Conservation (phyloP, 2,329 filamentous ascomycete species). For the Diaporthe vaccinii region DNA sequence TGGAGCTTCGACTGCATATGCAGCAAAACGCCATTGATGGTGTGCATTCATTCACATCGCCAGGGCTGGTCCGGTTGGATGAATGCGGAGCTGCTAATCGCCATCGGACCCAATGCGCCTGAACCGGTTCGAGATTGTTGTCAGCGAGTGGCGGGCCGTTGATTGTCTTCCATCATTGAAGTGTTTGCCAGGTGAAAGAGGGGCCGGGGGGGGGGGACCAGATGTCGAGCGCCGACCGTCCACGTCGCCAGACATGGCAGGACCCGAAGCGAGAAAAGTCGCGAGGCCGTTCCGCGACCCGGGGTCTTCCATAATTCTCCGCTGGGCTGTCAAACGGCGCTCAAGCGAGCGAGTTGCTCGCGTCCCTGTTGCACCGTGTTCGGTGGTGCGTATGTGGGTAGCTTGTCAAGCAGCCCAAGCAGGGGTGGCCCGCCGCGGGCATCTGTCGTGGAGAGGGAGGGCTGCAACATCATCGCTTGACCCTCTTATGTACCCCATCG, state of each 20-base stretch:
- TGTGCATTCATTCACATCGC: constrained; percentile 19
- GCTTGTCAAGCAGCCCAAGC: neutral
- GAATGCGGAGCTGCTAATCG: neutral
- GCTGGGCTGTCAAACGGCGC: constrained; percentile 14
- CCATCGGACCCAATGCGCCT: neutral
- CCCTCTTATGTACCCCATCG: constrained; percentile 8
- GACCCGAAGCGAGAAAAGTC: constrained; percentile 22
- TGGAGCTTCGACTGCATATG: constrained; percentile 7
- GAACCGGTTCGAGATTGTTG: constrained; percentile 6
- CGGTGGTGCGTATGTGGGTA: constrained; percentile 1
- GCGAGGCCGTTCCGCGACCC: neutral
- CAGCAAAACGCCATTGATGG: constrained; percentile 19
- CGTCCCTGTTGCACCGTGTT: constrained; percentile 21
- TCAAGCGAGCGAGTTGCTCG: constrained; percentile 4
- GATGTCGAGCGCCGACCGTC: neutral
- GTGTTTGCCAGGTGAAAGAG: neutral
- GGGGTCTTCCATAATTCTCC: neutral
- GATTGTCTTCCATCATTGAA: neutral
- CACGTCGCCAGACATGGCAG: constrained; percentile 33
- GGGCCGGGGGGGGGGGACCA: neutral
- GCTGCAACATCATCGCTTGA: constrained; percentile 19
- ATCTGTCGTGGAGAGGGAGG: constrained; percentile 11
- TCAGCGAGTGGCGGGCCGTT: constrained; percentile 16
- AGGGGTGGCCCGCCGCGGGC: constrained; percentile 7
- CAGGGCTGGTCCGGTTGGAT: constrained; percentile 5